These are phyloP conservation scores for Coprinopsis strossmayeri DNA, from an alignment of 768 basidiomycete genomes.

Conservation along the genomic window DNA sequence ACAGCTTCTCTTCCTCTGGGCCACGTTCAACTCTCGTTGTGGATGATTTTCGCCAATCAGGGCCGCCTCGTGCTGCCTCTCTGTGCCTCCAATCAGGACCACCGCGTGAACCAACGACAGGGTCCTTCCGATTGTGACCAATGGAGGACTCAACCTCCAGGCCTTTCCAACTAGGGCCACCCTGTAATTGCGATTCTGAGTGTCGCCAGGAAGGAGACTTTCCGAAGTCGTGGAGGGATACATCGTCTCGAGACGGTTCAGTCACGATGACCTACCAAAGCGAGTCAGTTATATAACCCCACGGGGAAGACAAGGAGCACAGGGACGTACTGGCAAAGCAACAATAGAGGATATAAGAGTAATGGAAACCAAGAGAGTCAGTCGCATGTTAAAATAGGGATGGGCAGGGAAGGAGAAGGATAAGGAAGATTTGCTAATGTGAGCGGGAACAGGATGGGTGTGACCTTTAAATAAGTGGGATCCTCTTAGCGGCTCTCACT, in stretches of 20 bases:
- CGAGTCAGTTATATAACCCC: constrained; percentile 5
- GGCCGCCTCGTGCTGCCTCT: constrained; percentile 10
- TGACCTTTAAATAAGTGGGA: constrained; percentile 25
- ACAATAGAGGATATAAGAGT: constrained; percentile 26
- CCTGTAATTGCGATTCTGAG: constrained; percentile 8
- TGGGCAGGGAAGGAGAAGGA: constrained; percentile 17
- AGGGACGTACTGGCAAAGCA: constrained; percentile 31
- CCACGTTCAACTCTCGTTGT: background rate
- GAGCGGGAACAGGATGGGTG: constrained; percentile 14
- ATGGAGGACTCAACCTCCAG: constrained; percentile 9
- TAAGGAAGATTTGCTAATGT: constrained; percentile 13
- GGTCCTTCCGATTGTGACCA: constrained; percentile 7
- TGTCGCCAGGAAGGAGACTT: constrained; percentile 12
- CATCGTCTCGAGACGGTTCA: constrained; percentile 13
- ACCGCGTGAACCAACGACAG: constrained; percentile 9
- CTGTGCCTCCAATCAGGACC: constrained; percentile 20
- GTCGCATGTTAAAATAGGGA: constrained; percentile 21
- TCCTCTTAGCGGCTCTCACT: background rate
- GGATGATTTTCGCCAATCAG: constrained; percentile 14
- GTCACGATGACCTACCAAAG: background rate
- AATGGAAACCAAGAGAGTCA: constrained; percentile 27
- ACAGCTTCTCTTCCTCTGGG: no score
- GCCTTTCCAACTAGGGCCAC: constrained; percentile 7
- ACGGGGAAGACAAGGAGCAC: constrained; percentile 2
- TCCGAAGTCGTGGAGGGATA: constrained; percentile 2